These are phyloP conservation scores for Immersiporthe knoxdaviesiana DNA, from an alignment of 2,329 filamentous ascomycete genomes.

Conservation along the genomic window DNA sequence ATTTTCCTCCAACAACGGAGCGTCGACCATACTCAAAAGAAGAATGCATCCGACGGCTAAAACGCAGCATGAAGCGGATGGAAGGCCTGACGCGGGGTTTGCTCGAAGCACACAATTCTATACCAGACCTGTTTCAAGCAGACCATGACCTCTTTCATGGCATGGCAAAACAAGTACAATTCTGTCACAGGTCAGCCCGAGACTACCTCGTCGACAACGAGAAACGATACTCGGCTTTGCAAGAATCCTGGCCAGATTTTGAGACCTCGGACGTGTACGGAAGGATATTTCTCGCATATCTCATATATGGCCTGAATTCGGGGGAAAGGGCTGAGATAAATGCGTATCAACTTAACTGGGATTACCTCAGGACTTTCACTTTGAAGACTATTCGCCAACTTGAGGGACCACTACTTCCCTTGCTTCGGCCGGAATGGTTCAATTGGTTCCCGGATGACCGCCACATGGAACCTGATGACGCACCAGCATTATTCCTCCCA, in stretches of 20 bases:
- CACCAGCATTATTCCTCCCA: neutral
- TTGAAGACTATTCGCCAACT: neutral
- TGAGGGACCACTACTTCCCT: neutral
- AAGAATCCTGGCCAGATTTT: slow-evolving; percentile 4
- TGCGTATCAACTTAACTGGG: too few species aligned
- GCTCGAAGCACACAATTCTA: neutral
- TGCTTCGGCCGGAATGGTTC: neutral
- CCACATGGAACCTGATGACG: neutral
- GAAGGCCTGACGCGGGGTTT: slow-evolving; percentile 6
- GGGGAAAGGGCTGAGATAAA: too few species aligned
- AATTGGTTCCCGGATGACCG: too few species aligned
- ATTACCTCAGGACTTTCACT: neutral
- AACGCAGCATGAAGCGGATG: neutral
- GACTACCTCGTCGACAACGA: neutral
- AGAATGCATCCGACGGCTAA: neutral
- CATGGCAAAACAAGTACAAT: neutral
- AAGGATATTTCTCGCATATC: neutral
- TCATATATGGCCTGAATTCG: neutral
- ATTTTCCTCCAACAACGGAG: neutral
- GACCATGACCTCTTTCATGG: neutral
- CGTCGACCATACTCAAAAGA: neutral
- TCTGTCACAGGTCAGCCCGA: slow-evolving; percentile 5
- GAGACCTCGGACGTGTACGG: slow-evolving; percentile 4
- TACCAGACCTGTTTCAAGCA: too few species aligned
- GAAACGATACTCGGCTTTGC: neutral